Evolutionary conservation across 140 eudicot genomes (phyloP).

Genomic region (Anethum foeniculum): DNA sequence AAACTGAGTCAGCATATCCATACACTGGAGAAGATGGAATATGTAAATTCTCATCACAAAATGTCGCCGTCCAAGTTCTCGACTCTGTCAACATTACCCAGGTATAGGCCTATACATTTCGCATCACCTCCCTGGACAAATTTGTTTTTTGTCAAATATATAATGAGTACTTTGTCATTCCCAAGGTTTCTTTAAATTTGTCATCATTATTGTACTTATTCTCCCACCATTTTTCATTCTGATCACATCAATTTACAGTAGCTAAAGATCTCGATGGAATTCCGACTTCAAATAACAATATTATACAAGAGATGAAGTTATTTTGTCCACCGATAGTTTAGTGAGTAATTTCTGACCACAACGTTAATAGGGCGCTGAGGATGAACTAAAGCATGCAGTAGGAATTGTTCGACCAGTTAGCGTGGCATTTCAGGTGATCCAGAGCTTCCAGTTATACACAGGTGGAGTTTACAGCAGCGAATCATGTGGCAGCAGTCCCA

Average conservation of each 20-base stretch:
- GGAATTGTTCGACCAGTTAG: slow-evolving; percentile 90
- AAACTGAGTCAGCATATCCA: slow-evolving; percentile 85
- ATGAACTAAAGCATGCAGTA: slow-evolving; percentile 92
- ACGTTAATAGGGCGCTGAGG: slow-evolving; percentile 71
- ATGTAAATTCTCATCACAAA: slow-evolving; percentile 63
- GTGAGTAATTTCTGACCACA: not conserved
- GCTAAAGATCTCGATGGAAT: not conserved
- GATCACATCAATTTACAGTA: not conserved
- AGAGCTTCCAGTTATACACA: slow-evolving; percentile 36
- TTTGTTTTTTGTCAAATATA: not conserved
- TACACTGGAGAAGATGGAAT: slow-evolving; percentile 67
- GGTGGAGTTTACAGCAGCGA: slow-evolving; percentile 81
- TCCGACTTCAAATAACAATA: not conserved
- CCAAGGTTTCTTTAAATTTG: not conserved
- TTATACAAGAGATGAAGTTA: not conserved
- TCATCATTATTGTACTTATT: not conserved
- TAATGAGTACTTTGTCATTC: not conserved
- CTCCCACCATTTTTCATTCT: not conserved
- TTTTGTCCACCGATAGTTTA: not conserved
- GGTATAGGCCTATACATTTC: slow-evolving; percentile 26
- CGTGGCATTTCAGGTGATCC: slow-evolving; percentile 80
- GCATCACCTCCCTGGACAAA: no score
- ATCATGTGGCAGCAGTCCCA: slow-evolving; percentile 68
- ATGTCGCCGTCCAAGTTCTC: slow-evolving; percentile 53
- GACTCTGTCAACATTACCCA: slow-evolving; percentile 78